Evolutionary conservation across 163 green algal species (phyloP), one percentile per base, ranked within the genome.

Genomic region (Volvox carteri): DNA sequence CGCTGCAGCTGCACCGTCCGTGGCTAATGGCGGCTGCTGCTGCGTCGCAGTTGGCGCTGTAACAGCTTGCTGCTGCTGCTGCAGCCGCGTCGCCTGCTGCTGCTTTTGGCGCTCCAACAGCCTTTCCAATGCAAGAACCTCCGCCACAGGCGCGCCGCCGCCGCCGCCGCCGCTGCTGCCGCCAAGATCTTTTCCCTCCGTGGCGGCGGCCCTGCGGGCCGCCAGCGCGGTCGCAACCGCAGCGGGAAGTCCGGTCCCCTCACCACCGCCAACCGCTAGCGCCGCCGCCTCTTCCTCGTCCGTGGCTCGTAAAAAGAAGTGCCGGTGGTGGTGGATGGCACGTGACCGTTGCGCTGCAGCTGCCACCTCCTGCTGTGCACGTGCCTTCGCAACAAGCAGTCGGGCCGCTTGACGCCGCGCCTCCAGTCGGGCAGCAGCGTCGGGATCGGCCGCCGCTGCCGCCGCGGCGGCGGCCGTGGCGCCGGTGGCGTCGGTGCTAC

Each of bases 301-400:
- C 1, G 48, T 54, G 1, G 65, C 46, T 8, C 72, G 72, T 16
- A 89, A 39, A 54, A 89, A 89, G 54, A 89, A 84, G 84, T 84
- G 72, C 4, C 72, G 70, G 70, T 89, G 84, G 72, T 84, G 70
- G 84, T 84, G 84, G 39, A 89, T 89, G 54, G 84, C 84, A 0
- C 72, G 72, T 11, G 54, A 68, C 25, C 72, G 84, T 72, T 77
- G 84, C 39, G 54, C 84, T 39, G 70, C 72, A 70, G 70, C 84
- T n/a, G 72, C 84, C 72, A 84, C 39, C 54, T 84, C 72, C 54
- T 84, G 72, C 72, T 89, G 33, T 30, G 72, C 84, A 41, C 72
- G 80, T 56, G 72, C 72, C 30, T 89, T 89, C 12, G 84, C 70
- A 9, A 89, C 25, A 39, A 89, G 84, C 70, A 84, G n/a, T n/a